These are phyloP conservation scores for Scalesia atractyloides DNA, from an alignment of 129 eudicot species.

Conservation along the genomic window DNA sequence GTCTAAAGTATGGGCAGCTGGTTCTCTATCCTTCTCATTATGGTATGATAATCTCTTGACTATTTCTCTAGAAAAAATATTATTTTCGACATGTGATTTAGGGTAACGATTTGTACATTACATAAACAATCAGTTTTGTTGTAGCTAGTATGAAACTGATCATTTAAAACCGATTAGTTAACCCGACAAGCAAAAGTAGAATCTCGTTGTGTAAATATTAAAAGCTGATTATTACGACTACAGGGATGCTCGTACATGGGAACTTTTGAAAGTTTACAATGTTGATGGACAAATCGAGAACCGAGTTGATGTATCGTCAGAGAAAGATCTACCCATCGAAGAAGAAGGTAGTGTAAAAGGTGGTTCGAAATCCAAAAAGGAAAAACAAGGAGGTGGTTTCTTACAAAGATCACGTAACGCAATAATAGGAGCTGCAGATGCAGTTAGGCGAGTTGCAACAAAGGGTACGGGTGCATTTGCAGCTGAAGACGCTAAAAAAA, in stretches of 20 bases:
- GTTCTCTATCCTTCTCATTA: constrained; percentile 74
- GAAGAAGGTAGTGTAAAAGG: constrained; percentile 75
- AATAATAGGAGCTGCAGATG: constrained; percentile 98
- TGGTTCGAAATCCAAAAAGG: constrained; percentile 74
- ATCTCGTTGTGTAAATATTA: neutral
- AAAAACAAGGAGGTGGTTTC: constrained; percentile 71
- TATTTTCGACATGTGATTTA: neutral
- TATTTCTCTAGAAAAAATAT: neutral
- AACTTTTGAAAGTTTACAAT: constrained; percentile 80
- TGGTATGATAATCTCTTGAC: constrained; percentile 47
- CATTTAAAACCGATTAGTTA: neutral
- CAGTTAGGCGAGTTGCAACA: constrained; percentile 96
- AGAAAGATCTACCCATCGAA: constrained; percentile 71
- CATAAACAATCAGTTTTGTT: too few species aligned
- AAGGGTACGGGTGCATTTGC: constrained; percentile 79
- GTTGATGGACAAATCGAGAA: constrained; percentile 90
- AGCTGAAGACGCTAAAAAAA: constrained; percentile 79
- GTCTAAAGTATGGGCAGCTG: constrained; percentile 90
- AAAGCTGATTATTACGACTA: constrained; percentile 8
- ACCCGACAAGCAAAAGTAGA: neutral
- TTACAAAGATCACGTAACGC: constrained; percentile 93
- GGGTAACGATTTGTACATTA: too few species aligned
- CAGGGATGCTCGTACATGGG: constrained; percentile 99
- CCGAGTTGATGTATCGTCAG: constrained; percentile 63
- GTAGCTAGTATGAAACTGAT: neutral